Conservation (phyloP, 2,329 filamentous ascomycete genomes). For the Epichloe typhina region DNA sequence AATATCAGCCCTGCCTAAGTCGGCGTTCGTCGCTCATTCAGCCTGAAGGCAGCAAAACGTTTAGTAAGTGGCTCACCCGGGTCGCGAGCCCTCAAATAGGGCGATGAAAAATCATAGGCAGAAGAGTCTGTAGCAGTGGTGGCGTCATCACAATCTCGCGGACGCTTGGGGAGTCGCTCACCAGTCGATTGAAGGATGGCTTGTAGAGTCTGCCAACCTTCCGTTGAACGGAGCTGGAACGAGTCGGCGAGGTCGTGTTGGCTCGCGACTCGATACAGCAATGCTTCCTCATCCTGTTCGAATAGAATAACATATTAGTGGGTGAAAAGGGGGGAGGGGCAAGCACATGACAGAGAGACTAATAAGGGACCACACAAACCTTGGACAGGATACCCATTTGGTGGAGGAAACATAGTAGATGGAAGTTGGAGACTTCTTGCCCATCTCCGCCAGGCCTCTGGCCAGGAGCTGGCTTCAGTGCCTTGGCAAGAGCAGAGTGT, state of each 20-base stretch:
- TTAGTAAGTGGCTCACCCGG: constrained; percentile 48
- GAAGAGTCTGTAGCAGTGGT: constrained; percentile 11
- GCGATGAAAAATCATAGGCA: constrained; percentile 9
- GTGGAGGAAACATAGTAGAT: constrained; percentile 79
- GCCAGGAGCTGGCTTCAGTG: constrained; percentile 48
- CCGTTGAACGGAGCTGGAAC: constrained; percentile 70
- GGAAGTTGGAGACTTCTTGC: constrained; percentile 76
- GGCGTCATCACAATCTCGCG: constrained; percentile 27
- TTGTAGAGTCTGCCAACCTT: constrained; percentile 88
- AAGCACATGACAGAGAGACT: neutral
- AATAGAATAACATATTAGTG: neutral
- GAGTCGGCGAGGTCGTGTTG: constrained; percentile 69
- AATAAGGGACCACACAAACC: constrained; percentile 36
- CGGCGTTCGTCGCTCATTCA: constrained; percentile 28
- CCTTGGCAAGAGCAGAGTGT: constrained; percentile 50
- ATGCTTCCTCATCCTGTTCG: constrained; percentile 68
- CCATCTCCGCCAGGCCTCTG: constrained; percentile 49
- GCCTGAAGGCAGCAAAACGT: constrained; percentile 53
- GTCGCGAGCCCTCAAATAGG: constrained; percentile 11
- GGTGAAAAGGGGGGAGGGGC: neutral
- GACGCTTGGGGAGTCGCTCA: constrained; percentile 83
- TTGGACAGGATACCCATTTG: constrained; percentile 70
- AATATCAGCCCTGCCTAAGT: neutral
- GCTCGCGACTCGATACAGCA: constrained; percentile 75
- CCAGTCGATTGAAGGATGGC: constrained; percentile 91